Evolutionary conservation across 2,329 filamentous ascomycete genomes (phyloP).

Genomic region (Rhexocercosporidium sp.): DNA sequence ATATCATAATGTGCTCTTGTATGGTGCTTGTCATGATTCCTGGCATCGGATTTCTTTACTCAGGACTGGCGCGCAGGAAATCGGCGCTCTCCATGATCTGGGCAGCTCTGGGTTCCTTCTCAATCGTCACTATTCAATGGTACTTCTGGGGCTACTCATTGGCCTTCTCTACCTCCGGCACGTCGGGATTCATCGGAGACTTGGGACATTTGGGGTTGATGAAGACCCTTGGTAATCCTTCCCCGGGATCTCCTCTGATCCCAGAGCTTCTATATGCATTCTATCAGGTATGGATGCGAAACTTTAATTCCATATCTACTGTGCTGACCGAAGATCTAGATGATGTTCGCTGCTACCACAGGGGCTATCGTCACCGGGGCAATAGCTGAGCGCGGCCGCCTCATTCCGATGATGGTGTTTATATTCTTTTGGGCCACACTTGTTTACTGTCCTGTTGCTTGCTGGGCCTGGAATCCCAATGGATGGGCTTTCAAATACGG

Average conservation of each 20-base stretch:
- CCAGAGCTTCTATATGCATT: slow-evolving; percentile 91
- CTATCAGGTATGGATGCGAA: slow-evolving; percentile 70
- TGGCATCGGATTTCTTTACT: slow-evolving; percentile 95
- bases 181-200: slow-evolving; percentile 90
- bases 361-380: slow-evolving; percentile 89
- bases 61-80: slow-evolving; percentile 94
- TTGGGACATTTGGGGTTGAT: slow-evolving; percentile 85
- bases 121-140: slow-evolving; percentile 95
- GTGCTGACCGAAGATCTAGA: slow-evolving; percentile 54
- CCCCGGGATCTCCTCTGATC: slow-evolving; percentile 84
- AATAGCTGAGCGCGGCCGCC: slow-evolving; percentile 88
- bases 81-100: slow-evolving; percentile 96
- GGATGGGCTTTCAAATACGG: slow-evolving; percentile 92
- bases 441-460: slow-evolving; percentile 94
- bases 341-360: slow-evolving; percentile 96
- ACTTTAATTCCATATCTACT: background rate
- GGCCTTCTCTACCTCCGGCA: slow-evolving; percentile 81
- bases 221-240: slow-evolving; percentile 83
- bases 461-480: slow-evolving; percentile 94
- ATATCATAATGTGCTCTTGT: slow-evolving; percentile 85
- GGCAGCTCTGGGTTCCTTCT: slow-evolving; percentile 92
- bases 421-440: slow-evolving; percentile 94
- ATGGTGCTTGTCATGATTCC: slow-evolving; percentile 97
- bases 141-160: slow-evolving; percentile 99
- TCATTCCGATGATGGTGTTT: slow-evolving; percentile 94